Evolutionary conservation across 305 asterid genomes (phyloP).

Genomic region (Solanum hybrid): DNA sequence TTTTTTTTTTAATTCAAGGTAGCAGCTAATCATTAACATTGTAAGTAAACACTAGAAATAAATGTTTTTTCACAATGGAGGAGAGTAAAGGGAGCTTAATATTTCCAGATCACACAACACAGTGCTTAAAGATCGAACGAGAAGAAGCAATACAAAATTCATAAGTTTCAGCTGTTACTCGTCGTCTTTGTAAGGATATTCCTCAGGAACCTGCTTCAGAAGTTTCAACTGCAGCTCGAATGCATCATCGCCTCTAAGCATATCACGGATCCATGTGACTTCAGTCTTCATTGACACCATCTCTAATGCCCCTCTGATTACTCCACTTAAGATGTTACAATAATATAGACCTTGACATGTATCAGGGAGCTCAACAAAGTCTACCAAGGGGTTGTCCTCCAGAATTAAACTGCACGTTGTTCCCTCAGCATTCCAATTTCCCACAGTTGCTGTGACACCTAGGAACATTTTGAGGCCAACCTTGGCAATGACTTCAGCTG

Average conservation of each 20-base stretch:
- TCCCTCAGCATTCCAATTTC: slow-evolving; percentile 90
- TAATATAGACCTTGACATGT: slow-evolving; percentile 91
- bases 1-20: background rate
- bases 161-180: slow-evolving; percentile 35
- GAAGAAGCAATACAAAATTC: background rate
- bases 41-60: background rate
- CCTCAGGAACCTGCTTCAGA: slow-evolving; percentile 93
- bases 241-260: slow-evolving; percentile 94
- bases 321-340: slow-evolving; percentile 87
- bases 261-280: slow-evolving; percentile 94
- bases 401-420: slow-evolving; percentile 86
- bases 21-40: background rate
- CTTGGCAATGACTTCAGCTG: slow-evolving; percentile 97
- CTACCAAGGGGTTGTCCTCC: slow-evolving; percentile 94
- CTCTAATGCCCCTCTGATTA: slow-evolving; percentile 39
- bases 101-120: background rate
- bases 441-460: slow-evolving; percentile 83
- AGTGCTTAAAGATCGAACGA: background rate
- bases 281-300: slow-evolving; percentile 95
- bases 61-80: background rate
- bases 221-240: slow-evolving; percentile 92
- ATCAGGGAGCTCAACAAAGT: slow-evolving; percentile 96
- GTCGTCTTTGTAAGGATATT: slow-evolving; percentile 95
- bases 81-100: background rate
- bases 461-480: slow-evolving; percentile 96